phyloP scores from a whole-genome alignment of 164 flowering plant genomes.

The Vitis vinifera region DNA sequence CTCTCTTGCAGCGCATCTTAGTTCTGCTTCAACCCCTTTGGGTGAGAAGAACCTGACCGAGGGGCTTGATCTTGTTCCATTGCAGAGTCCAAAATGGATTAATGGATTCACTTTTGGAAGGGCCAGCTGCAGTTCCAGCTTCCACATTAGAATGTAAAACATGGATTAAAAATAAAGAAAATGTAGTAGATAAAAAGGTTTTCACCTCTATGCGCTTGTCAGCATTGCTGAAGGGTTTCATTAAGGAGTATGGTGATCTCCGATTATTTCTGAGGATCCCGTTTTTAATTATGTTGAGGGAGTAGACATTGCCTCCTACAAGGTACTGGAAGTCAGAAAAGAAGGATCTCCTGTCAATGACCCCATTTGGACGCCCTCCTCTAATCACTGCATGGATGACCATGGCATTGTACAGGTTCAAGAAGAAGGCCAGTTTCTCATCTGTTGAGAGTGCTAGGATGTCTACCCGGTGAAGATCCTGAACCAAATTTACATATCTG shows the following conservation, averaged over 20 bases:
- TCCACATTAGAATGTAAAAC: not conserved
- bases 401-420: slow-evolving; percentile 91
- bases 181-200: not conserved
- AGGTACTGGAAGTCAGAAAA: slow-evolving; percentile 73
- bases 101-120: slow-evolving; percentile 57
- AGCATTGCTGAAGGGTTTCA: slow-evolving; percentile 53
- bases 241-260: slow-evolving; percentile 65
- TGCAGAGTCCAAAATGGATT: slow-evolving; percentile 81
- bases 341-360: slow-evolving; percentile 74
- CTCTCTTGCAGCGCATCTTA: slow-evolving; percentile 73
- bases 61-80: slow-evolving; percentile 79
- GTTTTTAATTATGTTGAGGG: slow-evolving; percentile 57
- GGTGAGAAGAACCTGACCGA: slow-evolving; percentile 71
- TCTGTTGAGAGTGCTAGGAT: slow-evolving; percentile 45
- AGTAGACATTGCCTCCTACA: slow-evolving; percentile 78
- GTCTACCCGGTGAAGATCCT: slow-evolving; percentile 79
- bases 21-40: slow-evolving; percentile 63
- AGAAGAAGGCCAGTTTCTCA: slow-evolving; percentile 80
- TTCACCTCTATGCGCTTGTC: slow-evolving; percentile 79
- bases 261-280: slow-evolving; percentile 80
- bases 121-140: slow-evolving; percentile 43
- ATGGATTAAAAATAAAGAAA: not conserved
- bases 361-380: slow-evolving; percentile 68
- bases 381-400: slow-evolving; percentile 85
- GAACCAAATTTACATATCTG: slow-evolving; percentile 74